Evolutionary conservation across 441 rosid genomes (phyloP).

Genomic region (Theobroma grandiflorum): DNA sequence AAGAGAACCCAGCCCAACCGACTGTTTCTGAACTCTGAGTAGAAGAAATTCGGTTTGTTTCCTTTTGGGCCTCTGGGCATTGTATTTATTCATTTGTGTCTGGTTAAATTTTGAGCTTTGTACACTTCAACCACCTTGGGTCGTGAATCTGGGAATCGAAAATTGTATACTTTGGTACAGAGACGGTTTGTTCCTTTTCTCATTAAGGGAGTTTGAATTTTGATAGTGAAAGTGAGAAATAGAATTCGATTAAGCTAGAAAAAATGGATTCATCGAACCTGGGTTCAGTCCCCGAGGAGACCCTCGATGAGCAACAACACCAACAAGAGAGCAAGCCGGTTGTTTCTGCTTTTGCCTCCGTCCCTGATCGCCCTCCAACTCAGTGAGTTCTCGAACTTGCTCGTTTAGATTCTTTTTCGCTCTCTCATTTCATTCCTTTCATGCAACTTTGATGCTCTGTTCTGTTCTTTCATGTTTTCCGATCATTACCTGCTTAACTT

Average conservation of each 20-base stretch:
- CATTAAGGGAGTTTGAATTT: not conserved
- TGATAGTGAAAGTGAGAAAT: not conserved
- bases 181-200: not conserved
- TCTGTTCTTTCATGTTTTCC: not conserved
- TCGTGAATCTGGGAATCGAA: not conserved
- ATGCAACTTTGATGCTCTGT: not conserved
- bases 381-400: constrained; percentile 36
- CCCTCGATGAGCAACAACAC: constrained; percentile 29
- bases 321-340: constrained; percentile 18
- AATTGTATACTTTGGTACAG: no score
- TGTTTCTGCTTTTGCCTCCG: constrained; percentile 48
- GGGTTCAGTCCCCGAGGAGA: constrained; percentile 49
- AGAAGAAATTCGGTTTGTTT: no score
- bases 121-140: not conserved
- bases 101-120: not conserved
- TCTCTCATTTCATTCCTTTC: not conserved
- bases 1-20: no score
- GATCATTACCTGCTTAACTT: not conserved
- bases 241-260: not conserved
- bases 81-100: no score
- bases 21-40: no score
- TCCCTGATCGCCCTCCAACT: constrained; percentile 53
- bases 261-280: constrained; percentile 45
- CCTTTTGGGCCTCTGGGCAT: no score
- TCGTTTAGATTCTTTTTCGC: not conserved